Evolutionary conservation across 805 yeast genomes (phyloP), one percentile per base, ranked within the genome.

Genomic region (Monosporozyma siamensis): DNA sequence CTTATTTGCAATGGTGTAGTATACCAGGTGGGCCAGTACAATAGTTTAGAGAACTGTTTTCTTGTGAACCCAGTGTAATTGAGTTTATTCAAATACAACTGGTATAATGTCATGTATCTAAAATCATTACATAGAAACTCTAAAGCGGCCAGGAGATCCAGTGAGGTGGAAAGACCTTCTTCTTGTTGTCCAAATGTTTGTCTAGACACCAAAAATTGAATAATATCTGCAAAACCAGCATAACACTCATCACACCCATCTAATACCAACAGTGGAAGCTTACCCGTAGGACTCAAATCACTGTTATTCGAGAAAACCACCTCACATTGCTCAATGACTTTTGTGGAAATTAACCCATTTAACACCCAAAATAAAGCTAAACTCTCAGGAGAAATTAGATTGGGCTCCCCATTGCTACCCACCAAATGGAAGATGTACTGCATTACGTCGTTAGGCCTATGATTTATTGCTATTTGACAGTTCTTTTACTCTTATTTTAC

Each of bases 11-110:
- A 26, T 1, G 89, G 88, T 18, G 80, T 77, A 46, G 74, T 75
- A 55, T 81, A 82, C 72, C 81, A 84, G 74, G 80, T 71, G 8
- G 89, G 90, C 63, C 82, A 82, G 6, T 84, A 81, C 15, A 81
- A 59, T 43, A 75, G 70, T 4, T 64, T 50, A 35, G 68, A 64
- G 54, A 80, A 80, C 14, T 72, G 51, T 18, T 72, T 71, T 46
- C 85, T 67, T 4, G 87, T 74, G 50, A 70, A 78, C 10, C 65
- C 56, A 45, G 76, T 82, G 58, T 80, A 82, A 56, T 82, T 82
- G 14, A 58, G 61, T 22, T 70, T 67, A 51, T 78, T 74, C 37
- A 79, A 59, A 49, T 73, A 80, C 27, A 78, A 58, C 40, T 76
- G 75, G 55, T 80, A 81, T 43, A 71, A 71, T 29, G 79, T 74